A percentile compares a stretch with the other conserved stretches of the same genome.
These are phyloP conservation scores for Hyparrhenia diplandra DNA, from an alignment of 176 grass and related monocot species.

Conservation along the genomic window DNA sequence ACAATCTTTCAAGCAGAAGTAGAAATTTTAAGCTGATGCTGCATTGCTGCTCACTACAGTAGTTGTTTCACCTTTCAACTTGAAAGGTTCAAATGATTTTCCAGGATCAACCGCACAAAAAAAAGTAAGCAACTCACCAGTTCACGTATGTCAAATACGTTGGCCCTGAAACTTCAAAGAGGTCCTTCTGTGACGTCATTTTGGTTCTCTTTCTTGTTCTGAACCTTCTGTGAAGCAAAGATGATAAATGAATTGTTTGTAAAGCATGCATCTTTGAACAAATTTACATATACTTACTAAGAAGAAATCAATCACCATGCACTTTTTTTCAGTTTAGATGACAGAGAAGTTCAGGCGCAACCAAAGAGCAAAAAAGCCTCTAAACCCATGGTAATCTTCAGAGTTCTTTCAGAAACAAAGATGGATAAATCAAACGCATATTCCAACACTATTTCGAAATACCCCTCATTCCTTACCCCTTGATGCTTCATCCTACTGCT, in stretches of 20 bases:
- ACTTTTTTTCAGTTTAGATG: too few species aligned
- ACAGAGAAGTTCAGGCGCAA: background rate
- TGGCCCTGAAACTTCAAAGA: slow-evolving; percentile 61
- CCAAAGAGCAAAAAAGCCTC: background rate
- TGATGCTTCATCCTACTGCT: background rate
- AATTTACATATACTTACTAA: too few species aligned
- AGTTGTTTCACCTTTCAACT: too few species aligned
- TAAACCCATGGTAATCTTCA: background rate
- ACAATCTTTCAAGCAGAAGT: too few species aligned
- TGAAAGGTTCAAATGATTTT: background rate
- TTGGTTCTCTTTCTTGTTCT: slow-evolving; percentile 1
- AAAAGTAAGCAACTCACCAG: slow-evolving; percentile 37
- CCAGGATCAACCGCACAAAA: background rate
- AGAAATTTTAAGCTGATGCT: background rate
- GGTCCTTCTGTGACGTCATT: slow-evolving; percentile 52
- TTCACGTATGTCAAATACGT: slow-evolving; percentile 46
- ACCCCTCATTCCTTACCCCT: background rate
- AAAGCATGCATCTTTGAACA: too few species aligned
- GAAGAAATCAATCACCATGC: too few species aligned
- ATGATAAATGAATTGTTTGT: too few species aligned
- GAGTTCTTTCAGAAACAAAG: background rate
- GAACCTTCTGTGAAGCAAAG: slow-evolving; percentile 1
- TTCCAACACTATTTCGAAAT: background rate
- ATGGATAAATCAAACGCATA: background rate
- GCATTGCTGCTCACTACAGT: background rate